phyloP scores from a whole-genome alignment of 2,329 filamentous ascomycete species.

The Penicillium sp. region DNA sequence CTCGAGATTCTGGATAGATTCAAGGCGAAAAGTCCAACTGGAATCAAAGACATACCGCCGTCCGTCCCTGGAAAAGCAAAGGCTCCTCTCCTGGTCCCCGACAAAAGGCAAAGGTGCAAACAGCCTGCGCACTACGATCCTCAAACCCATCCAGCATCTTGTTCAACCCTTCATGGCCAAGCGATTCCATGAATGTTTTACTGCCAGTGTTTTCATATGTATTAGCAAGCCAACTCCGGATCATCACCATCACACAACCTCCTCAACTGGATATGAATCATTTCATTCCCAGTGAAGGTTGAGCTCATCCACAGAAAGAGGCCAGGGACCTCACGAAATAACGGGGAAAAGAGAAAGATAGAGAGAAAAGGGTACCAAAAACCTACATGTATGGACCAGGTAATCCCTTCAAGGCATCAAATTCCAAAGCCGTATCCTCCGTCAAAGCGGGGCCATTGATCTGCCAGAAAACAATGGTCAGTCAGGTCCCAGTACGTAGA shows the following conservation, averaged over 20 bases:
- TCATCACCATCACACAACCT: neutral
- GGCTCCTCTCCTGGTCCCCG: conserved; percentile 77
- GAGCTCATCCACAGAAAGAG: too few relatives aligned
- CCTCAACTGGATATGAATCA: neutral
- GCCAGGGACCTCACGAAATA: too few relatives aligned
- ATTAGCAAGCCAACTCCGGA: too few relatives aligned
- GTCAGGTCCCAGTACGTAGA: too few relatives aligned
- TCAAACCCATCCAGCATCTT: conserved; percentile 82
- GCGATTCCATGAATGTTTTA: conserved; percentile 84
- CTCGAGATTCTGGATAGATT: too few relatives aligned
- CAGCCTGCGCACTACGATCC: conserved; percentile 85
- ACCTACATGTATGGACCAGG: conserved; percentile 89
- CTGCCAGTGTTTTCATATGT: conserved; percentile 40
- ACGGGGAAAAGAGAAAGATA: neutral
- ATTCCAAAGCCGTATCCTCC: conserved; percentile 93
- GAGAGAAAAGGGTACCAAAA: too few relatives aligned
- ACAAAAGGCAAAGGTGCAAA: conserved; percentile 93
- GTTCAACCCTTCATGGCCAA: conserved; percentile 82
- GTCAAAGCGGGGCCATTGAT: conserved; percentile 82
- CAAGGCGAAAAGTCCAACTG: neutral
- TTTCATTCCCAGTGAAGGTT: too few relatives aligned
- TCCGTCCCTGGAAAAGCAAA: conserved; percentile 85
- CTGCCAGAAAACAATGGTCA: conserved; percentile 41
- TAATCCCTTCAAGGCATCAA: conserved; percentile 81
- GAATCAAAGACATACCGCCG: conserved; percentile 53